These are phyloP conservation scores for Wickerhamia fluorescens DNA, from an alignment of 805 yeast genomes.

Conservation along the genomic window DNA sequence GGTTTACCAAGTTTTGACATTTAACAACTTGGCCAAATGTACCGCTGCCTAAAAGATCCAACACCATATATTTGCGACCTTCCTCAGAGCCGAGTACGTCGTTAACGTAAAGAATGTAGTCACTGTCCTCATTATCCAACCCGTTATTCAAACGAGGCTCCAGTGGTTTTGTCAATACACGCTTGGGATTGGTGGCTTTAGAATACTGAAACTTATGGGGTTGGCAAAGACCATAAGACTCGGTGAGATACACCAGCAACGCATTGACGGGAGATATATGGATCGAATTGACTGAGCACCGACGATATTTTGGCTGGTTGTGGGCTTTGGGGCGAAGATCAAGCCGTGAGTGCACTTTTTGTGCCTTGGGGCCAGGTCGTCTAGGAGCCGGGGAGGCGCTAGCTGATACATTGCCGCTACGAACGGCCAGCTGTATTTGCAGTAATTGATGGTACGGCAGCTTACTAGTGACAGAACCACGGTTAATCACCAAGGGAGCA, in stretches of 20 bases:
- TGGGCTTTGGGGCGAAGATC: conserved; percentile 59
- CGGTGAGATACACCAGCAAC: conserved; percentile 65
- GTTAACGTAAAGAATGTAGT: conserved; percentile 88
- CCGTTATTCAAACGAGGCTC: conserved; percentile 80
- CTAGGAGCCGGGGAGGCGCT: conserved; percentile 1
- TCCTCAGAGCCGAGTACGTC: conserved; percentile 85
- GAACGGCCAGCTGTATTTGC: conserved; percentile 16
- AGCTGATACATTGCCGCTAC: conserved; percentile 2
- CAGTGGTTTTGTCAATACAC: conserved; percentile 89
- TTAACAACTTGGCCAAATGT: conserved; percentile 98
- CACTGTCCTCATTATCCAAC: conserved; percentile 79
- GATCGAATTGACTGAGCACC: conserved; percentile 58
- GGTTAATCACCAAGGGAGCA: conserved; percentile 5
- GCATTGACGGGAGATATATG: conserved; percentile 78
- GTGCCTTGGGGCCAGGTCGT: conserved; percentile 42
- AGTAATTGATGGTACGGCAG: conserved; percentile 30
- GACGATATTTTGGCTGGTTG: conserved; percentile 58
- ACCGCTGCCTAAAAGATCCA: conserved; percentile 91
- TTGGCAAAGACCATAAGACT: conserved; percentile 80
- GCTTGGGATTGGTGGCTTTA: conserved; percentile 77
- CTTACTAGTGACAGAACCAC: conserved; percentile 8
- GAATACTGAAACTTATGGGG: conserved; percentile 72
- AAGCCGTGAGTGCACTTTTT: conserved; percentile 30
- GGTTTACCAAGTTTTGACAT: conserved; percentile 74
- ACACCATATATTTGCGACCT: conserved; percentile 77